These are phyloP conservation scores for Thoreauomyces humboldtii DNA, from an alignment of 192 early-diverging fungal genomes.

Conservation along the genomic window DNA sequence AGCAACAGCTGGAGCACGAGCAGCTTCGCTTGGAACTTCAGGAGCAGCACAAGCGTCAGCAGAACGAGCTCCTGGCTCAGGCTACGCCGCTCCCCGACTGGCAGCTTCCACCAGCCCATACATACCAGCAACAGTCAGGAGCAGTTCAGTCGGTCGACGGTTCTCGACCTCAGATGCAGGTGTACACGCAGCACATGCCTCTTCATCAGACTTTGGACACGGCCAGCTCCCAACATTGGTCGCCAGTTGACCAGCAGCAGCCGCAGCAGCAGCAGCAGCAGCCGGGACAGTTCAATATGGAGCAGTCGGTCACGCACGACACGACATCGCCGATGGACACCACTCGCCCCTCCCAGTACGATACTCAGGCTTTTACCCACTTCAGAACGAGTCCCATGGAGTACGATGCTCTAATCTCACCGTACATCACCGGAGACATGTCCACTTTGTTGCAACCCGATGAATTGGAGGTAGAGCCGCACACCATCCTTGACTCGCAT, in stretches of 20 bases:
- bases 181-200: background rate
- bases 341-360: background rate
- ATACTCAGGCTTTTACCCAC: background rate
- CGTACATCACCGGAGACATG: background rate
- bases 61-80: no score
- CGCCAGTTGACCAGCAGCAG: background rate
- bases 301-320: background rate
- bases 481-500: background rate
- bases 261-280: constrained; percentile 2
- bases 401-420: background rate
- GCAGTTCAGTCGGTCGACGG: background rate
- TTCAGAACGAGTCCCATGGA: background rate
- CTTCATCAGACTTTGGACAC: background rate
- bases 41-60: background rate
- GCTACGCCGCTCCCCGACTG: no score
- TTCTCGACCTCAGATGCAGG: background rate
- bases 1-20: background rate
- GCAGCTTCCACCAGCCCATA: background rate
- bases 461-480: constrained; percentile 6
- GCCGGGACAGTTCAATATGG: background rate
- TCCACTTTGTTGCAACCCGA: constrained; percentile 1
- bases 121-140: background rate
- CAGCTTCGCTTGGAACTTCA: background rate
- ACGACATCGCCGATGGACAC: background rate
- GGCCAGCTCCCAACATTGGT: background rate